Base-by-base conservation (phyloP, 495 filamentous ascomycete genomes). In the Penicillium lividum region DNA sequence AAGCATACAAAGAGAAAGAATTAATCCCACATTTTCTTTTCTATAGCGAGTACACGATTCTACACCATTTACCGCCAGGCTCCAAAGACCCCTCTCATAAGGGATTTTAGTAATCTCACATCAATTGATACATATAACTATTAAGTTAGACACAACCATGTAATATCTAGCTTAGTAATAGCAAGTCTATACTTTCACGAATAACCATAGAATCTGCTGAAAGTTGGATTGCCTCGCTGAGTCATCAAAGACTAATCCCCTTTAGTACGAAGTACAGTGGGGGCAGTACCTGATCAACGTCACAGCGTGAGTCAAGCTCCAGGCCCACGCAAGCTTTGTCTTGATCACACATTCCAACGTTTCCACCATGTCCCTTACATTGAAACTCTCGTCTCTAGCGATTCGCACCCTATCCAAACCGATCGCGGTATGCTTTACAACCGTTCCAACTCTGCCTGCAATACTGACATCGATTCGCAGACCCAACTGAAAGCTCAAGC, bases 401-500 rank as follows among this genome's bases (percentile, higher is more conserved):
- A 86, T 91, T 56, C 77, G 86, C 59, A 90, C 88, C 1, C 70
- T 89, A 11, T 88, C 88, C 15, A 91, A 91, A 64, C 88, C 88
- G 2, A 83, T 91, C 58, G 88, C 85, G 51, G 88, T 90, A 77
- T 52, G 84, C 68, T 31, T 42, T 13, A 9, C 16, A 7, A 29
- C 11, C 51, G 29, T 77, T 4, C 76, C 77, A 65, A 79, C 80
- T 63, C 69, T 75, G 8, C 74, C 78, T 22, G 18, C 53, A 33
- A 57, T 72, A 84, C 73, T 79, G 54, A 73, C 60, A 44, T 31
- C 34, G 7, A 15, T 16, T 7, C 29, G 28, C 15, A 98, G 94
- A 97, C 91, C 70, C 86, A 84, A 70, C 96, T 99, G 76, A 98
- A 97, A 74, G 82, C 80, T 27, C 93, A 97, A 80, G 95, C 94